Base-by-base conservation (phyloP, 164 flowering plant species). In the Macadamia integrifolia region DNA sequence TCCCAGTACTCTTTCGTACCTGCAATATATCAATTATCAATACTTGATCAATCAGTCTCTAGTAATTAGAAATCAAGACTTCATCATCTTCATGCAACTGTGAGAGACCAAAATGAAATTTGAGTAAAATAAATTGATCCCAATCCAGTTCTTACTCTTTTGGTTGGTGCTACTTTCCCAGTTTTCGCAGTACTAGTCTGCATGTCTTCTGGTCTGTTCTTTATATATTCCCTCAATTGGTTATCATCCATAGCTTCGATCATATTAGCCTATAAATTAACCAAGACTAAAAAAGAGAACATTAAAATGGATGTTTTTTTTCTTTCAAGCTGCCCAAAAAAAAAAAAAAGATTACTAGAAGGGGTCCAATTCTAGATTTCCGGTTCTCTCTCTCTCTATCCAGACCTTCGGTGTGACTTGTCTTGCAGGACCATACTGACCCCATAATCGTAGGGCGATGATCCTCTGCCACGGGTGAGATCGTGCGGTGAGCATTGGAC, bases 181-280 rank as follows among this genome's bases (percentile, higher is more conserved):
- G 71, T 43, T 68, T 77, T 77, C 62, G 66, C 59, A 28, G 67
- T 73, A 23, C 23, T 23, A 23, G 3, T 35, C 71, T 73, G 71
- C 66, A 81, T 46, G 56, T 74, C 48, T 14, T 78, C 79, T 0
- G 84, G 80, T 66, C 74, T 73, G 65, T 76, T 79, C 56, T 42
- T 8, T 7, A 79, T 50, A 42, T 83, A 81, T 30, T 81, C 80
- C 65, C 58, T 79, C 60, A 78, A 62, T 62, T 83, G 80, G 49
- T 75, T 61, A 30, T 79, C 87, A 44, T 71, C 74, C 87, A 83
- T 81, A 43, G 73, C 42, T 29, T 71, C 79, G 9, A 83, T 72
- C 66, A 75, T 56, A 40, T 60, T 68, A 30, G 79, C 76, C 84
- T 81, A 67, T 46, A 68, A 46, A 46, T 46, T 46, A 46, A 11